Conservation (phyloP, 2,329 filamentous ascomycete species). For the Ascochyta rabiei region DNA sequence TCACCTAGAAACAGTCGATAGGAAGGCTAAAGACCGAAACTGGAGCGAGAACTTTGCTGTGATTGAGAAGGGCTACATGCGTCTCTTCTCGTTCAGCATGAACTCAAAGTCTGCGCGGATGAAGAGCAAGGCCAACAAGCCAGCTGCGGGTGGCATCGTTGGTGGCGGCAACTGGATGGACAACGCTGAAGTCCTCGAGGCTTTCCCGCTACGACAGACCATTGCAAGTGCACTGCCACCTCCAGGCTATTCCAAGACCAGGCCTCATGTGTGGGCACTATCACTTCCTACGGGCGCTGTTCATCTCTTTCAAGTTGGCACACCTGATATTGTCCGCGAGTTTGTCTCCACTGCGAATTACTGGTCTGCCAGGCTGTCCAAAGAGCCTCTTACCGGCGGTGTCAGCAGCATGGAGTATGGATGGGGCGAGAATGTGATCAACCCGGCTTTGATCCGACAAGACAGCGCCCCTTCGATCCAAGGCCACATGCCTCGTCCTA, state of each 20-base stretch:
- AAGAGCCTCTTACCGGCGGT: constrained; percentile 88
- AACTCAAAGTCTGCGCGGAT: constrained; percentile 73
- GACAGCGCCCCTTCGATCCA: constrained; percentile 42
- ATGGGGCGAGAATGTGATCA: constrained; percentile 86
- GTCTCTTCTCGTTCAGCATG: constrained; percentile 89
- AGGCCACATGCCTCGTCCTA: constrained; percentile 54
- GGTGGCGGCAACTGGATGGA: constrained; percentile 99
- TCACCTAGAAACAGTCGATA: constrained; percentile 87
- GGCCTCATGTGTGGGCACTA: constrained; percentile 92
- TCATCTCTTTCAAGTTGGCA: constrained; percentile 97
- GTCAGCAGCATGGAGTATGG: constrained; percentile 98
- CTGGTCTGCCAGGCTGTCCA: constrained; percentile 93
- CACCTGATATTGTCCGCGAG: constrained; percentile 90
- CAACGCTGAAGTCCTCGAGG: constrained; percentile 87
- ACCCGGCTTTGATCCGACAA: constrained; percentile 54
- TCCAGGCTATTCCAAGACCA: constrained; percentile 87
- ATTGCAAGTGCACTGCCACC: constrained; percentile 88
- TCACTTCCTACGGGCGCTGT: constrained; percentile 91
- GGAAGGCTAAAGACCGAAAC: constrained; percentile 89
- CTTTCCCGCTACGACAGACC: constrained; percentile 87
- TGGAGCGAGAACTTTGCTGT: constrained; percentile 97
- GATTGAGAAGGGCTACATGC: constrained; percentile 91
- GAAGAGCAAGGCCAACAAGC: constrained; percentile 65
- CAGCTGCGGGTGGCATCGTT: constrained; percentile 70
- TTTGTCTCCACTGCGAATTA: constrained; percentile 96